A percentile compares a stretch with the other conserved stretches of the same genome.
phyloP scores from a whole-genome alignment of 768 basidiomycete genomes.

The Lentinula sp. region DNA sequence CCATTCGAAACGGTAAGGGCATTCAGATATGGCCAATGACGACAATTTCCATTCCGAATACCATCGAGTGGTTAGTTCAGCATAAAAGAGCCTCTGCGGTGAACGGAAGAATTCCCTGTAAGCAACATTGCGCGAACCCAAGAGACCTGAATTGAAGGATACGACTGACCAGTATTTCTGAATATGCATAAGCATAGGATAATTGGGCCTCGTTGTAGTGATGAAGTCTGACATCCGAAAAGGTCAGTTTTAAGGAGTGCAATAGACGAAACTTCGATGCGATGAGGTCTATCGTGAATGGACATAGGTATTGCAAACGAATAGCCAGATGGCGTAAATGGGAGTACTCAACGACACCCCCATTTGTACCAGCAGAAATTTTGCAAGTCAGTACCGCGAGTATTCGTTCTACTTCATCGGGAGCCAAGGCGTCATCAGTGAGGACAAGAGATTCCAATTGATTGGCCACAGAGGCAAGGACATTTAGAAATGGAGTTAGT shows the following conservation, averaged over 20 bases:
- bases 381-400: neutral
- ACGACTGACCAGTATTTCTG: neutral
- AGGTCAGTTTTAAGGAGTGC: neutral
- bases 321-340: neutral
- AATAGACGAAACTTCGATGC: neutral
- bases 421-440: neutral
- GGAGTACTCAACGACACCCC: neutral
- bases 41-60: neutral
- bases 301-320: conserved; percentile 1
- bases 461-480: neutral
- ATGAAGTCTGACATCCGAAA: neutral
- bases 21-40: neutral
- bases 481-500: neutral
- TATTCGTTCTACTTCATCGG: neutral
- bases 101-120: neutral
- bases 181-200: neutral
- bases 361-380: neutral
- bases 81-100: neutral
- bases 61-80: neutral
- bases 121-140: neutral
- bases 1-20: neutral
- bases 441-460: conserved; percentile 1
- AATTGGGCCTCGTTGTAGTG: neutral
- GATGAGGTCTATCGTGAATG: neutral
- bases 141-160: neutral